Base-by-base conservation (phyloP, 768 basidiomycete genomes). In the Tylopilus vinaceipallidus region DNA sequence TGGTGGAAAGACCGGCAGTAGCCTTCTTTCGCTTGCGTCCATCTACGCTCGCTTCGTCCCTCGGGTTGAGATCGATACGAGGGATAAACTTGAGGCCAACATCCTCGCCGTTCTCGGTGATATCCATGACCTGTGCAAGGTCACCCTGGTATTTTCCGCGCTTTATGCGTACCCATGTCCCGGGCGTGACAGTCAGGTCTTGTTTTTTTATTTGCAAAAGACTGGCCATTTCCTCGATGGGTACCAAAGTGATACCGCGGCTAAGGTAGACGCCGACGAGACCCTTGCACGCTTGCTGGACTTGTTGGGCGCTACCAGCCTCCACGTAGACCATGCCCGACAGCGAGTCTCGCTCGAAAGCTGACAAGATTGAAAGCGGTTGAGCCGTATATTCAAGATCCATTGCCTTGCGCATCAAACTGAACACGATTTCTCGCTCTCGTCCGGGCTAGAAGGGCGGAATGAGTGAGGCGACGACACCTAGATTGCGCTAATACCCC, bases 141-240 rank as follows among this genome's bases (percentile, higher is more conserved):
- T 99, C 97, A 14, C 93, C 92, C 36, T 87, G 79, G 64, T 99
- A 97, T 63, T 89, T 95, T 38, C 95, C 95, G 33, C 94, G 84
- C 61, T 84, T 86, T 64, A 98, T 84, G 42, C 97, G 90, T 8
- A 98, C 93, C 97, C 97, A 99, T 58, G 83, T 89, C 17, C 92
- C 93, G 0, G 85, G 84, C 16, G 81, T 81, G 35, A 98, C 80
- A 0, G 88, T 87, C 39, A 86, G 71, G 54, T 94, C 91, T 64
- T 94, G 88, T 72, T 95, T 95, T 75, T 95, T 98, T 62, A 97
- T 97, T 64, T 91, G 90, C 57, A 98, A 77, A 32, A 98, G 74
- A 52, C 90, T 91, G 16, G 97, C 92, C 95, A 98, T 98, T 74
- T 99, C 97, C 61, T 95, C 90, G 50, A 98, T 93, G 7, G 94